Evolutionary conservation across 176 grass and related monocot genomes (phyloP), one percentile per base, ranked within the genome.

Genomic region (Oryza brachyantha): DNA sequence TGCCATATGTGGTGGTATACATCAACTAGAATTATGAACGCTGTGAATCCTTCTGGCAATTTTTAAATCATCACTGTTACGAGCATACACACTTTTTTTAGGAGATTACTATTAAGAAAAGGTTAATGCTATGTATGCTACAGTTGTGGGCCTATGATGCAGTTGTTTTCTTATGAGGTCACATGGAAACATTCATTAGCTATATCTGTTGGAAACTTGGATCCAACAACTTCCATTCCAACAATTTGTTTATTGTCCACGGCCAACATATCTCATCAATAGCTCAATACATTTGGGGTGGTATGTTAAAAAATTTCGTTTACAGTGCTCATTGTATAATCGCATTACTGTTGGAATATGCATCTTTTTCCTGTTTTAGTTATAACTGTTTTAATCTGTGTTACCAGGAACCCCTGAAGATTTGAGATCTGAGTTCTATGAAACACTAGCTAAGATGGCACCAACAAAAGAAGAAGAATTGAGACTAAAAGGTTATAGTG

Each of bases 401-500:
- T 64, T 28, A 64, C 72, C 90, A 96, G 93, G 90, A 72, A 87
- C 72, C 11, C 14, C 73, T 72, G 82, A 89, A 85, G 64, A 79
- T 59, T 52, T 89, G 61, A 84, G 85, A 35, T 45, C 75, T 29
- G 90, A 96, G 83, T 84, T 96, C 61, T 88, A 85, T 17, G 93
- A 92, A 66, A 80, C 66, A 77, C 88, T 96, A 64, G 58, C 86
- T 66, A 92, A 88, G 79, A 85, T 92, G 93, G 84, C 87, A 78
- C 93, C 93, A 7, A 92, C 93, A 21, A 96, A 90, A 88, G 82
- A 96, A 66, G 93, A 96, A 78, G 84, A 92, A 32, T 46, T 90
- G 48, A 85, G 77, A 80, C 72, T 96, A 35, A 84, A 64, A 82
- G 58, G 61, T 57, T 86, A 92, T 61, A 92, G 43, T 50, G 87